Conservation (phyloP, 2,329 filamentous ascomycete genomes). For the Coniochaeta prunicola region DNA sequence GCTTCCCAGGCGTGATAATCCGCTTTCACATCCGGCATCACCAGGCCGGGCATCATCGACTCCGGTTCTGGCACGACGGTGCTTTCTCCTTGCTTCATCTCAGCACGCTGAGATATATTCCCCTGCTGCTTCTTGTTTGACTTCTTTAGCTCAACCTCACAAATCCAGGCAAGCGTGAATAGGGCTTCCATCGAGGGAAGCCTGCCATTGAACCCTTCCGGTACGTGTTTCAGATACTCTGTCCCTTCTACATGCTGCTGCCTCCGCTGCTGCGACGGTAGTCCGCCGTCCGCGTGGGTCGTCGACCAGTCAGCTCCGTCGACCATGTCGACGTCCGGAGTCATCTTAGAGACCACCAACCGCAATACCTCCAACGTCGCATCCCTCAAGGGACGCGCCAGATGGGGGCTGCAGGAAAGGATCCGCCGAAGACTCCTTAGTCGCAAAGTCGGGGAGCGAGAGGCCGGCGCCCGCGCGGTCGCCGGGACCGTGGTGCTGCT, state of each 20-base stretch:
- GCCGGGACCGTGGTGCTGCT: constrained; percentile 39
- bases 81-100: neutral
- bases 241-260: constrained; percentile 7
- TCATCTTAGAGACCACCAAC: constrained; percentile 57
- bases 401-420: constrained; percentile 65
- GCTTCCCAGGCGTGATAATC: neutral
- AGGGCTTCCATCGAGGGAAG: constrained; percentile 3
- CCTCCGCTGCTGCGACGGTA: constrained; percentile 12
- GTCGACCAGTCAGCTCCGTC: constrained; percentile 24
- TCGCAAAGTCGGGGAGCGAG: constrained; percentile 50
- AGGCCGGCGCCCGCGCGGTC: constrained; percentile 45
- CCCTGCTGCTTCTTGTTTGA: neutral
- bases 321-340: constrained; percentile 37
- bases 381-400: constrained; percentile 68
- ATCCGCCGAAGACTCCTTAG: constrained; percentile 56
- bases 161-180: neutral
- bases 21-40: neutral
- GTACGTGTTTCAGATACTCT: constrained; percentile 7
- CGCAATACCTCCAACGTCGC: constrained; percentile 68
- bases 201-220: neutral
- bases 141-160: neutral
- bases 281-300: constrained; percentile 21
- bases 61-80: neutral
- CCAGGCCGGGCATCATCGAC: neutral
- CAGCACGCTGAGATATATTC: neutral